These are phyloP conservation scores for Penicillium atrosanguineum DNA, from an alignment of 495 filamentous ascomycete species.

Conservation along the genomic window DNA sequence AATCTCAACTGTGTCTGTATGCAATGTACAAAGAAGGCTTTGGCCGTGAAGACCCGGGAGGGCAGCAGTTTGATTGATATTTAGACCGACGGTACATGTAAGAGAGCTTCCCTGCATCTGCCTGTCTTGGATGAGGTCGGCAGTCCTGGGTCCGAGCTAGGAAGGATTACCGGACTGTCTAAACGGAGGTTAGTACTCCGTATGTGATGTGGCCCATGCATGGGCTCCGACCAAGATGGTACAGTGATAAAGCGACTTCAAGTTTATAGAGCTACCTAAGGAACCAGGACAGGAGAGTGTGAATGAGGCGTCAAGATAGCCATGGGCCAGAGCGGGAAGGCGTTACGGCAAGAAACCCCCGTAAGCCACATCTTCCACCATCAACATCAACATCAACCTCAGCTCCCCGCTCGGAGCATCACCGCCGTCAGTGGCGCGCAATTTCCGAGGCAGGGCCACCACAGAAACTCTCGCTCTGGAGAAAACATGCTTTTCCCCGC, in stretches of 20 bases:
- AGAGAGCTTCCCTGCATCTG: neutral
- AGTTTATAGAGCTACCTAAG: neutral
- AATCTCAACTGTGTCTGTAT: too few species aligned
- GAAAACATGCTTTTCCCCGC: neutral
- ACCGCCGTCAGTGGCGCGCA: neutral
- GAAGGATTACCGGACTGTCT: neutral
- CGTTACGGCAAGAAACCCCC: neutral
- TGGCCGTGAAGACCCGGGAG: neutral
- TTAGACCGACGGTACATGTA: neutral
- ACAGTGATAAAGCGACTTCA: neutral
- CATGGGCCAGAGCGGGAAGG: conserved; percentile 1
- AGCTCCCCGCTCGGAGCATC: neutral
- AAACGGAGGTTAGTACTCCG: too few species aligned
- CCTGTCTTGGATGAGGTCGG: neutral
- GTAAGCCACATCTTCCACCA: conserved; percentile 6
- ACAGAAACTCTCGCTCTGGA: neutral
- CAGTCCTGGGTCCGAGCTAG: neutral
- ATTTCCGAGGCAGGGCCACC: neutral
- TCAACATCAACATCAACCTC: too few species aligned
- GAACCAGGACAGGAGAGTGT: too few species aligned
- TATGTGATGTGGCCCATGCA: too few species aligned
- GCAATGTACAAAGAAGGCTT: neutral
- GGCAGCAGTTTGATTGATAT: neutral
- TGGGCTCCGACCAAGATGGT: neutral
- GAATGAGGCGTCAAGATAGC: neutral